Conservation (phyloP, 768 basidiomycete genomes). For the Sistotremastrum niveocremeum region DNA sequence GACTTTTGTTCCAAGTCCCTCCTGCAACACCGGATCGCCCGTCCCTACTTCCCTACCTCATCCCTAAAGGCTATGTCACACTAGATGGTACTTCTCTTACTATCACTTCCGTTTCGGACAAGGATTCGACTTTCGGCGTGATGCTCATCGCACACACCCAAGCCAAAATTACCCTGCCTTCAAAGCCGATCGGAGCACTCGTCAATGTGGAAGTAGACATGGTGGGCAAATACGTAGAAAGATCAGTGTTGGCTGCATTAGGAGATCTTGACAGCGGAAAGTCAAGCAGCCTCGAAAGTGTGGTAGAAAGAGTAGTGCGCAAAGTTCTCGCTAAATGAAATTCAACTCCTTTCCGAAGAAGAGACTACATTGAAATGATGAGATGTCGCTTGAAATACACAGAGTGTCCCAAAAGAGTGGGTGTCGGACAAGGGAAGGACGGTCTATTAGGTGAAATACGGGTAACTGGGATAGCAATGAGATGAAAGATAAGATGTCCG, state of each 20-base stretch:
- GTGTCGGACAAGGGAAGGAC: too few species aligned
- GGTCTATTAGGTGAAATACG: too few species aligned
- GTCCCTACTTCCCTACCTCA: constrained; percentile 66
- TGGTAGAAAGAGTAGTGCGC: too few species aligned
- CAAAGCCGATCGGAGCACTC: constrained; percentile 60
- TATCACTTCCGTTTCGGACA: constrained; percentile 63
- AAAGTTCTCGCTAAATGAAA: too few species aligned
- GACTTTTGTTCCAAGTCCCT: constrained; percentile 67
- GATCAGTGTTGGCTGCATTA: constrained; percentile 62
- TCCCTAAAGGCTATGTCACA: constrained; percentile 89
- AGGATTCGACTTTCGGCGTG: constrained; percentile 54
- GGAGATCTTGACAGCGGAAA: constrained; percentile 33
- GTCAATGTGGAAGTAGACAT: constrained; percentile 96
- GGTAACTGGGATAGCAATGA: too few species aligned
- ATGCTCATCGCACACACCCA: constrained; percentile 97
- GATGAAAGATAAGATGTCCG: too few species aligned
- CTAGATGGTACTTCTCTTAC: constrained; percentile 94
- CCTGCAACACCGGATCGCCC: constrained; percentile 42
- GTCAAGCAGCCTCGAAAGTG: too few species aligned
- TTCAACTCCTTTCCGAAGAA: too few species aligned
- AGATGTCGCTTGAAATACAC: too few species aligned
- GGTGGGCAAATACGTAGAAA: constrained; percentile 84
- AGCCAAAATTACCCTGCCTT: constrained; percentile 66
- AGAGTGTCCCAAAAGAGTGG: too few species aligned
- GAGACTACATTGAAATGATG: too few species aligned